Evolutionary conservation across 2,329 filamentous ascomycete species (phyloP), one percentile per base, ranked within the genome.

Genomic region (Fusarium agapanthi): DNA sequence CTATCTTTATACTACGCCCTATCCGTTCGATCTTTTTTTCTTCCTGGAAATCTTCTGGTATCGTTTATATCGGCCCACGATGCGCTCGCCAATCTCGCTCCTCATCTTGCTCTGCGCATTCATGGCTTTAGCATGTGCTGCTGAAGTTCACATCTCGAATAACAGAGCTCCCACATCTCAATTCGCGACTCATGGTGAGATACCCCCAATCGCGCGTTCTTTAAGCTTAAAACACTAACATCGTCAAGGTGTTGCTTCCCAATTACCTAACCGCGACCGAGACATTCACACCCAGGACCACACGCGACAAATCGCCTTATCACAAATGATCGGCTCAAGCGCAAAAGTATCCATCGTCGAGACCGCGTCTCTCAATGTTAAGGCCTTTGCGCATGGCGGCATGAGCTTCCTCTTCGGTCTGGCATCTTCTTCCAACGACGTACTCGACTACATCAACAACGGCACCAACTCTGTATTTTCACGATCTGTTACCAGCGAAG

Each of bases 261-360:
- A 91, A 80, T 81, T 90, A 69, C 84, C 83, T 37, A 81, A 83
- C 35, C 86, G 91, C 56, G 95, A 97, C 79, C 95, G 94, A 54
- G 88, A 97, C 70, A 83, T 93, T 75, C 88, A 96, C 79, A 87
- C 88, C 44, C 88, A 88, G 53, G 95, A 97, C 84, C 97, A 94
- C 84, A 81, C 87, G 76, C 89, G 90, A 74, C 95, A 97, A 83
- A 91, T 91, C 45, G 80, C 84, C 22, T 86, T 95, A 78, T 97
- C 97, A 93, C 88, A 93, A 80, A 89, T 90, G 24, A 85, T 97
- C 60, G 94, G 93, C 70, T 89, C 92, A 79, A 97, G 97, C 80
- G 88, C 92, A 35, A 93, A 95, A 64, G 92, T 96, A 65, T 97
- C 97, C 82, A 94, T 97, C 79, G 93, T 97, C 69, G 91, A 97